phyloP scores from a whole-genome alignment of 2,329 filamentous ascomycete species.

The Zymoseptoria ardabiliae region DNA sequence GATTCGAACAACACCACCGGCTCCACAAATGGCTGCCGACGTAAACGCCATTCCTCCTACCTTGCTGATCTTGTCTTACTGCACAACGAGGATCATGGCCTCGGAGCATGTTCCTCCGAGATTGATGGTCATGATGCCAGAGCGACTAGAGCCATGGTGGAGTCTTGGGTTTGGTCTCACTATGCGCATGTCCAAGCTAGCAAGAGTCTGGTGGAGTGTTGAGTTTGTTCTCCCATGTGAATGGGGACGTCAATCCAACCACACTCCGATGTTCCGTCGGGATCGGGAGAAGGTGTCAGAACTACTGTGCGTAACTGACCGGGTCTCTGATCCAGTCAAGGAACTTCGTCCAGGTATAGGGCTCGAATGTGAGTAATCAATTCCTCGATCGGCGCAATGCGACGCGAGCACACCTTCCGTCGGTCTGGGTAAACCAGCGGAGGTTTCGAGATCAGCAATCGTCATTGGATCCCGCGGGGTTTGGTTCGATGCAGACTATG shows the following conservation, averaged over 20 bases:
- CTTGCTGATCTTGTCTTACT: neutral
- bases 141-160: neutral
- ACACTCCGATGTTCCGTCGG: neutral
- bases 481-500: too few relatives aligned
- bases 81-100: neutral
- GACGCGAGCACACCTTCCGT: neutral
- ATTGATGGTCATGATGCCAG: neutral
- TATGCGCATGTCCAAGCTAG: neutral
- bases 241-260: neutral
- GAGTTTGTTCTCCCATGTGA: neutral
- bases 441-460: too few relatives aligned
- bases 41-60: neutral
- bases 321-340: neutral
- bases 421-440: neutral
- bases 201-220: neutral
- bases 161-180: neutral
- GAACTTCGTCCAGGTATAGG: neutral
- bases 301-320: neutral
- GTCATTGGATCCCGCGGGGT: too few relatives aligned
- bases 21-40: neutral
- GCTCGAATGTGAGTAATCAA: neutral
- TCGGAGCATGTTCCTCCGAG: neutral
- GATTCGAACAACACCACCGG: neutral
- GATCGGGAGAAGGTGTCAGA: neutral
- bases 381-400: neutral